Evolutionary conservation across 257 asterid species (phyloP).

Genomic region (Capsicum pubescens): DNA sequence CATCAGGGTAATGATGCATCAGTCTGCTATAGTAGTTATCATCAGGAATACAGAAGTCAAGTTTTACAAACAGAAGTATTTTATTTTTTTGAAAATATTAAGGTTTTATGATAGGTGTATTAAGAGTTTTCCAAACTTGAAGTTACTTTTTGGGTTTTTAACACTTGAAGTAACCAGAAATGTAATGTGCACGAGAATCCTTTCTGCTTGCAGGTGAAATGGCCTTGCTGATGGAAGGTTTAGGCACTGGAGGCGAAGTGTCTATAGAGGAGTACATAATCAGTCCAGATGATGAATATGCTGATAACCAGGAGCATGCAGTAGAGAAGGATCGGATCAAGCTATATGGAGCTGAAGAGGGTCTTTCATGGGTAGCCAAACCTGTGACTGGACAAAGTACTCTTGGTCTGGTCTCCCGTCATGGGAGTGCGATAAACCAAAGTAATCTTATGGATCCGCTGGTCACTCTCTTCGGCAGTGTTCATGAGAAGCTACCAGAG

Average conservation of each 20-base stretch:
- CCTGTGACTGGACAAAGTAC: slow-evolving; percentile 79
- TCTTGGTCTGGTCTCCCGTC: slow-evolving; percentile 71
- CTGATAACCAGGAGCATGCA: slow-evolving; percentile 60
- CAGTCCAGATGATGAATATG: slow-evolving; percentile 69
- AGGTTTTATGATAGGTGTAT: background rate
- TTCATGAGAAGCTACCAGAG: slow-evolving; percentile 79
- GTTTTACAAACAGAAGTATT: background rate
- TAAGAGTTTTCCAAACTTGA: background rate
- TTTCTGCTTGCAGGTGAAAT: slow-evolving; percentile 71
- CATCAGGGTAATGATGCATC: no score
- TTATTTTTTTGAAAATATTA: background rate
- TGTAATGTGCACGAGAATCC: background rate
- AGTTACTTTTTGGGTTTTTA: background rate
- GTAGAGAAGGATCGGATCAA: slow-evolving; percentile 65
- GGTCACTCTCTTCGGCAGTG: slow-evolving; percentile 92
- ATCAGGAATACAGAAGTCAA: background rate
- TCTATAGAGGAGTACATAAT: slow-evolving; percentile 87
- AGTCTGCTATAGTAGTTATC: no score
- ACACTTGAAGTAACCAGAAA: background rate
- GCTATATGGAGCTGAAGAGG: slow-evolving; percentile 93
- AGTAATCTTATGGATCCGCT: slow-evolving; percentile 72
- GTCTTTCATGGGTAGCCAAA: slow-evolving; percentile 90
- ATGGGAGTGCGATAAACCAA: slow-evolving; percentile 71
- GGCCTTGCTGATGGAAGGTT: slow-evolving; percentile 91
- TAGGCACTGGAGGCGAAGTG: slow-evolving; percentile 81